Conservation (phyloP, 1,284 basidiomycete genomes). For the Phellopilus nigrolimitatus region DNA sequence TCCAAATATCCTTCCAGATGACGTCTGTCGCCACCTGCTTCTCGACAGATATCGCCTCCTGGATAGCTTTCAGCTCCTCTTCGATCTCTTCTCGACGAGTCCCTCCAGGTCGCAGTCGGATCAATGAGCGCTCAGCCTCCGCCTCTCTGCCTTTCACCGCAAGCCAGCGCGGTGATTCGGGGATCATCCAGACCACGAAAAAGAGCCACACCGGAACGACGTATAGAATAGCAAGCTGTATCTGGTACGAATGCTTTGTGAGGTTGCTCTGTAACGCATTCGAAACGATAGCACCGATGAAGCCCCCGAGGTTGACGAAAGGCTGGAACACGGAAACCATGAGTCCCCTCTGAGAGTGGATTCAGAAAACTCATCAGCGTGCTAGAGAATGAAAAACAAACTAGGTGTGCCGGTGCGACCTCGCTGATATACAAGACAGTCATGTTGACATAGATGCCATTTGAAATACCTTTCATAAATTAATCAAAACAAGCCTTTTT, state of each 20-base stretch:
- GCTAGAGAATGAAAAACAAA: not conserved
- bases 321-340: constrained; percentile 21
- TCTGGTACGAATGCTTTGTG: constrained; percentile 21
- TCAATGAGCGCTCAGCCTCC: constrained; percentile 16
- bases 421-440: constrained; percentile 23
- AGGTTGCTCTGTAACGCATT: constrained; percentile 21
- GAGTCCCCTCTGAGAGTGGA: constrained; percentile 12
- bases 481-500: not conserved
- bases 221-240: constrained; percentile 21
- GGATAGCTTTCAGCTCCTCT: constrained; percentile 18
- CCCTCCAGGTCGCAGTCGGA: constrained; percentile 16
- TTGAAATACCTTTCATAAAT: constrained; percentile 14
- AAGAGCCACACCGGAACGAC: constrained; percentile 20
- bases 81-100: constrained; percentile 16
- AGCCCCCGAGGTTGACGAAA: constrained; percentile 19
- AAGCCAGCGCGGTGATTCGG: constrained; percentile 23
- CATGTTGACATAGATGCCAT: constrained; percentile 22
- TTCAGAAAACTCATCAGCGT: not conserved
- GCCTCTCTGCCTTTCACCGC: constrained; percentile 14
- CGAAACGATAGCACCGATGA: constrained; percentile 21
- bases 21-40: constrained; percentile 1
- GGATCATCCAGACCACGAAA: constrained; percentile 19
- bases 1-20: constrained; percentile 21
- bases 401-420: constrained; percentile 16
- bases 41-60: constrained; percentile 17